Base-by-base conservation (phyloP, 1,284 basidiomycete species). In the Abortiporus biennis region DNA sequence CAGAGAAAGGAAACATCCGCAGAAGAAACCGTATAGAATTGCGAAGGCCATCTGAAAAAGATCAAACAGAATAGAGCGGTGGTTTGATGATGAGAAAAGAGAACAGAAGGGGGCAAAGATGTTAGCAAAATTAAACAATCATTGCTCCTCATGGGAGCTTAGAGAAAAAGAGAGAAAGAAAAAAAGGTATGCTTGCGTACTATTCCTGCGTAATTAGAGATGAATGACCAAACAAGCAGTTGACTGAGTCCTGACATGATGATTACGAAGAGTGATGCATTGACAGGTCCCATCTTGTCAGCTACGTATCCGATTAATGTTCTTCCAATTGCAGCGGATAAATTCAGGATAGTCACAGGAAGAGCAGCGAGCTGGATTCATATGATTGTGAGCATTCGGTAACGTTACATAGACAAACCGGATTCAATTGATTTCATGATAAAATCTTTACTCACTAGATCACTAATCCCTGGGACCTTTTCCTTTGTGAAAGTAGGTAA, bases 1-100 rank as follows among this genome's bases (percentile, higher is more conserved):
- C 36, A 57, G 47, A n/a, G 54, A 57, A 22, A 55, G 49, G 43
- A 55, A 55, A 42, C 53, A 55, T 6, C 54, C 54, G 38, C 54
- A 55, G 41, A 56, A 50, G 44, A 56, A 55, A 12, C 56, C 56
- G 44, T 58, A 58, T 21, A 55, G 30, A 31, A 58, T 45, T 13
- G 49, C 54, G 33, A 58, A 54, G n/a, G 33, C 50, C 39, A 56
- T 55, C 54, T 56, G 36, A 6, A 19, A 20, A n/a, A 30, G 3
- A 30, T 23, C 8, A 2, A 16, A 13, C 35, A 43, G 37, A 45
- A 43, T 24, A 25, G n/a, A n/a, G n/a, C n/a, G n/a, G 17, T 6
- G 17, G 20, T 21, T 22, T 30, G 29, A 12, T 35, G 9, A 25
- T 17, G 15, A 29, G 17, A n/a, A 23, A n/a, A 8, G 22, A 24